Evolutionary conservation across 176 grass and related monocot species (phyloP).

Genomic region (Rhynchospora pubera): DNA sequence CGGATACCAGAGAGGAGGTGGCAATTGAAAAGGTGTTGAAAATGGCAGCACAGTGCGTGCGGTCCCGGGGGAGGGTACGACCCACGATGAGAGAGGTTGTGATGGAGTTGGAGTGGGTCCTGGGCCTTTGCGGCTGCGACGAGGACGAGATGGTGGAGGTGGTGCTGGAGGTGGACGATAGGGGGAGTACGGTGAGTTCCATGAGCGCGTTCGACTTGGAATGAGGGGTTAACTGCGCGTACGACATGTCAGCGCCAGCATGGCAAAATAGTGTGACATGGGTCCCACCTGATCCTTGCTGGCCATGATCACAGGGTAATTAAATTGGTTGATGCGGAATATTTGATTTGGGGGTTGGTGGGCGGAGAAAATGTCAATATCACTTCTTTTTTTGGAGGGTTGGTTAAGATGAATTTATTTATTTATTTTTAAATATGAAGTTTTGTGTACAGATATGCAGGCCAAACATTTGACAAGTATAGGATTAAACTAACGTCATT

Average conservation of each 20-base stretch:
- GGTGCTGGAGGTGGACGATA: conserved; percentile 23
- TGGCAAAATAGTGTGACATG: background rate
- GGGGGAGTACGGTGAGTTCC: conserved; percentile 24
- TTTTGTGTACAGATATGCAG: conserved; percentile 23
- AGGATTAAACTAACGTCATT: conserved; percentile 5
- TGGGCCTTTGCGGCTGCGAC: conserved; percentile 38
- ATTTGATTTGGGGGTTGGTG: conserved; percentile 11
- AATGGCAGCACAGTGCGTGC: conserved; percentile 61
- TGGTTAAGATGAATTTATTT: background rate
- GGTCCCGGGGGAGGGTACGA: conserved; percentile 31
- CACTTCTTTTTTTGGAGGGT: background rate
- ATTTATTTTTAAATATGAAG: background rate
- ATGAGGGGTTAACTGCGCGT: conserved; percentile 27
- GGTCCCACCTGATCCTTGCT: conserved; percentile 9
- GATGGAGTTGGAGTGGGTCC: conserved; percentile 60
- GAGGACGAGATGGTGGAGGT: background rate
- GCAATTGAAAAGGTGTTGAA: conserved; percentile 49
- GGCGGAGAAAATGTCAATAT: conserved; percentile 4
- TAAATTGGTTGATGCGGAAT: conserved; percentile 12
- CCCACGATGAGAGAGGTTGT: conserved; percentile 76
- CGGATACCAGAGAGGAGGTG: conserved; percentile 37
- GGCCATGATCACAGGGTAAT: conserved; percentile 17
- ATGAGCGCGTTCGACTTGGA: conserved; percentile 31
- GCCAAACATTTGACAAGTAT: conserved; percentile 1
- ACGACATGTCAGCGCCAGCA: conserved; percentile 31